These are phyloP conservation scores for Mycena latifolia DNA, from an alignment of 768 basidiomycete genomes.

Conservation along the genomic window DNA sequence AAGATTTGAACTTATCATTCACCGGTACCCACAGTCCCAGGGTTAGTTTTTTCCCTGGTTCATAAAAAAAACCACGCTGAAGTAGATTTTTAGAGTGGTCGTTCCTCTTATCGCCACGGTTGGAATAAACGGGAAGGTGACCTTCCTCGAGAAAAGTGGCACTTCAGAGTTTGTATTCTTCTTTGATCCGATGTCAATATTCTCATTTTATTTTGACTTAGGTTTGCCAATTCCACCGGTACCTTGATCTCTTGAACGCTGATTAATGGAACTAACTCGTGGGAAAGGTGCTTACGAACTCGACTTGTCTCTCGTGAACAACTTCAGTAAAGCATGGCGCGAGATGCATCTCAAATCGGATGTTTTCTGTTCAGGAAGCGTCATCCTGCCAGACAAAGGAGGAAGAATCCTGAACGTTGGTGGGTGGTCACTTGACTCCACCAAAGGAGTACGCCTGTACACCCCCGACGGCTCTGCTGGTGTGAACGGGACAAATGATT, in stretches of 20 bases:
- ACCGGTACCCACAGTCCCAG: slow-evolving; percentile 4
- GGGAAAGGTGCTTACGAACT: slow-evolving; percentile 71
- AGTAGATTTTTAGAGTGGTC: slow-evolving; percentile 59
- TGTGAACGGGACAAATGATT: slow-evolving; percentile 80
- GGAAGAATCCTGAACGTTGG: slow-evolving; percentile 76
- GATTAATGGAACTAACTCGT: too few relatives aligned
- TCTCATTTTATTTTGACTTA: slow-evolving; percentile 26
- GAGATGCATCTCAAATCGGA: slow-evolving; percentile 81
- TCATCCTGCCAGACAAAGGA: slow-evolving; percentile 82
- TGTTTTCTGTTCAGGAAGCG: slow-evolving; percentile 82
- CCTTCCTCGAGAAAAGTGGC: slow-evolving; percentile 82
- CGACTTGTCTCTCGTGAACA: slow-evolving; percentile 67
- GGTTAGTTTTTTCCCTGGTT: neutral
- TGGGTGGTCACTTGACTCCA: slow-evolving; percentile 79
- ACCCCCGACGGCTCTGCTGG: slow-evolving; percentile 77
- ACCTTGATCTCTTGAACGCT: too few relatives aligned
- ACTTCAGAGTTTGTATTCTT: slow-evolving; percentile 58
- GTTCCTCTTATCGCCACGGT: slow-evolving; percentile 84
- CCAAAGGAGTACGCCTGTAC: slow-evolving; percentile 80
- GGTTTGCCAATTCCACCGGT: slow-evolving; percentile 75
- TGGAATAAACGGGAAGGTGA: slow-evolving; percentile 85
- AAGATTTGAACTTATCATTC: slow-evolving; percentile 3
- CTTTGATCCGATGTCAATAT: too few relatives aligned
- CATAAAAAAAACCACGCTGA: neutral
- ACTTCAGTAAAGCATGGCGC: slow-evolving; percentile 73